Conservation (phyloP, 2,329 filamentous ascomycete genomes). For the Neofusicoccum kwambonambiense region DNA sequence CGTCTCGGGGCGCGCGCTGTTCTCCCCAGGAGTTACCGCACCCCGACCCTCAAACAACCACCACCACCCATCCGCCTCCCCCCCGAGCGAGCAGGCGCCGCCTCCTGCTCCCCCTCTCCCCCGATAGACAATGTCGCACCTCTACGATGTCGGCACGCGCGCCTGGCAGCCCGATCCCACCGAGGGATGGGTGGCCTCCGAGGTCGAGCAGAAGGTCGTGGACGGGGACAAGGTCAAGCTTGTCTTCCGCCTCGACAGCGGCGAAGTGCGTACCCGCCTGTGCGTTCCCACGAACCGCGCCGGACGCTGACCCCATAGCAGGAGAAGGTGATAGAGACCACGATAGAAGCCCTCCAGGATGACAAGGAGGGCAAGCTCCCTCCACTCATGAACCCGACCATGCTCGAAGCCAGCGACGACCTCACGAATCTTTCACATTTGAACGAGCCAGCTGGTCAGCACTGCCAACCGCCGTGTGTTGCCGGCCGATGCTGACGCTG, state of each 20-base stretch:
- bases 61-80: neutral
- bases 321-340: conserved; percentile 78
- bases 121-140: conserved; percentile 65
- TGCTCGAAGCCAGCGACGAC: conserved; percentile 98
- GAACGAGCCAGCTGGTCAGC: conserved; percentile 91
- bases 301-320: conserved; percentile 37
- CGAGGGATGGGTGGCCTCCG: conserved; percentile 96
- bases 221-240: conserved; percentile 85
- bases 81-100: conserved; percentile 1
- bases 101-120: conserved; percentile 12
- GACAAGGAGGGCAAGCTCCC: conserved; percentile 77
- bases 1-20: conserved; percentile 16
- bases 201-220: conserved; percentile 81
- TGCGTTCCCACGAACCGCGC: neutral
- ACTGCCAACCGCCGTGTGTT: conserved; percentile 3
- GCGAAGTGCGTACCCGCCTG: conserved; percentile 63
- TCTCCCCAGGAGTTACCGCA: conserved; percentile 13
- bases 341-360: conserved; percentile 71
- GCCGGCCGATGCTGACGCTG: conserved; percentile 24
- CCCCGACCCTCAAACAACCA: neutral
- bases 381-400: conserved; percentile 94
- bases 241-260: conserved; percentile 86
- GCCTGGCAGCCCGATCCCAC: conserved; percentile 97
- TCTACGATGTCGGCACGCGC: conserved; percentile 93
- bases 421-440: conserved; percentile 95